phyloP scores from a whole-genome alignment of 2,329 filamentous ascomycete genomes.

The Ophiocordyceps camponoti-leonardi region DNA sequence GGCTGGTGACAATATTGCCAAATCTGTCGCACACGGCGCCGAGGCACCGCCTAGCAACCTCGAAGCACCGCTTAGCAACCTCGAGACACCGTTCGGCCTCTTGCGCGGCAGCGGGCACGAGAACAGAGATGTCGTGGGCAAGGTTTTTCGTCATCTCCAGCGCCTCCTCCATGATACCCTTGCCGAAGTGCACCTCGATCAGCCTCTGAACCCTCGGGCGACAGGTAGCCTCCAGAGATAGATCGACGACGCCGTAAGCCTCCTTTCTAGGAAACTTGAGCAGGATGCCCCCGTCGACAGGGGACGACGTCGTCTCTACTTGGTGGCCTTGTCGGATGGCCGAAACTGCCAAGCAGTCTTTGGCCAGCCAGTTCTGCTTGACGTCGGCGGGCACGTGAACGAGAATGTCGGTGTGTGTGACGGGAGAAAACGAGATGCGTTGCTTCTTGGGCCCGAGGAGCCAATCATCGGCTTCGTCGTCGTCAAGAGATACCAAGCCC shows the following conservation, averaged over 20 bases:
- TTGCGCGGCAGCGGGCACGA: slow-evolving; percentile 21
- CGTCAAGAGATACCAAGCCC: slow-evolving; percentile 13
- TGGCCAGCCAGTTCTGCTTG: slow-evolving; percentile 37
- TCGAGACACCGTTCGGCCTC: slow-evolving; percentile 19
- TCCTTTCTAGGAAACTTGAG: slow-evolving; percentile 35
- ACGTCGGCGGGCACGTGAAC: slow-evolving; percentile 31
- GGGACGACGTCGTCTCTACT: slow-evolving; percentile 30
- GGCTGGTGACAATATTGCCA: slow-evolving; percentile 7
- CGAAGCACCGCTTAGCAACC: slow-evolving; percentile 16
- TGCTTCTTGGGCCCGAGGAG: slow-evolving; percentile 16
- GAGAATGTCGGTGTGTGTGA: slow-evolving; percentile 31
- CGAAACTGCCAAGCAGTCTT: slow-evolving; percentile 37
- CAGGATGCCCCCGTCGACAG: slow-evolving; percentile 31
- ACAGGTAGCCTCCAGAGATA: slow-evolving; percentile 39
- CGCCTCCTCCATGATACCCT: slow-evolving; percentile 24
- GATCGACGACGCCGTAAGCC: slow-evolving; percentile 37
- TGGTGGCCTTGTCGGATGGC: slow-evolving; percentile 29
- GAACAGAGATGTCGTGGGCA: slow-evolving; percentile 21
- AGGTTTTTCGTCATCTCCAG: slow-evolving; percentile 26
- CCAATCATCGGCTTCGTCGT: slow-evolving; percentile 14
- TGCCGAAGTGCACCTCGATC: slow-evolving; percentile 42
- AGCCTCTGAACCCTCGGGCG: slow-evolving; percentile 44
- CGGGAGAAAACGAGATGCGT: slow-evolving; percentile 11
- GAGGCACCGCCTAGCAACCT: slow-evolving; percentile 15
- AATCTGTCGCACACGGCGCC: slow-evolving; percentile 13